These are phyloP conservation scores for Aspergillus leporis DNA, from an alignment of 495 filamentous ascomycete genomes.

Conservation along the genomic window DNA sequence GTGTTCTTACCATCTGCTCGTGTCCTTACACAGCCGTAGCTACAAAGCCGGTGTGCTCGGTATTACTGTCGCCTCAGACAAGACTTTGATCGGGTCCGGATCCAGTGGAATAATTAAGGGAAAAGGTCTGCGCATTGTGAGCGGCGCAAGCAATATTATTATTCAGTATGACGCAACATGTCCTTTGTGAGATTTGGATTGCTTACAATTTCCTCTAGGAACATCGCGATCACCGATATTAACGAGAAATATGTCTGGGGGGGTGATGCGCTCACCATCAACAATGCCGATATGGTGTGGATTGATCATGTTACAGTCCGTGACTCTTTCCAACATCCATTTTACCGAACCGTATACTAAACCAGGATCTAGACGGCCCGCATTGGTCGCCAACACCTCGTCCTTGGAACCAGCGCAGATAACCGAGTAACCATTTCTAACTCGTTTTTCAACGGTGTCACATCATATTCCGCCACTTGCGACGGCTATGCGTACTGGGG, in stretches of 20 bases:
- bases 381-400: conserved; percentile 45
- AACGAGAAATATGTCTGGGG: conserved; percentile 51
- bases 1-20: neutral
- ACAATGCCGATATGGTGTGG: conserved; percentile 42
- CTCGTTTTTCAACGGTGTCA: conserved; percentile 40
- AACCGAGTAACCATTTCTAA: conserved; percentile 47
- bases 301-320: conserved; percentile 47
- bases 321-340: conserved; percentile 13
- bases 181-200: conserved; percentile 12
- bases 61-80: conserved; percentile 44
- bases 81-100: conserved; percentile 45
- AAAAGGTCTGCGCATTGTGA: conserved; percentile 44
- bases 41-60: conserved; percentile 41
- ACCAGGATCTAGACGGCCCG: conserved; percentile 32
- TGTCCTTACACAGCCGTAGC: neutral
- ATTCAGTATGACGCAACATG: conserved; percentile 35
- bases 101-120: conserved; percentile 41
- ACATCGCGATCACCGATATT: conserved; percentile 46
- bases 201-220: conserved; percentile 7
- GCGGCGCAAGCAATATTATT: conserved; percentile 45
- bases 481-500: conserved; percentile 48
- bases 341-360: neutral
- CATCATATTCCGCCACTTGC: conserved; percentile 41
- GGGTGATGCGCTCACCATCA: conserved; percentile 46
- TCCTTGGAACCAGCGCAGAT: conserved; percentile 37